Percentiles rank a stretch among this genome's conserved stretches.
Evolutionary conservation across 768 basidiomycete species (phyloP).

Genomic region (Lactarius pseudohatsudake): DNA sequence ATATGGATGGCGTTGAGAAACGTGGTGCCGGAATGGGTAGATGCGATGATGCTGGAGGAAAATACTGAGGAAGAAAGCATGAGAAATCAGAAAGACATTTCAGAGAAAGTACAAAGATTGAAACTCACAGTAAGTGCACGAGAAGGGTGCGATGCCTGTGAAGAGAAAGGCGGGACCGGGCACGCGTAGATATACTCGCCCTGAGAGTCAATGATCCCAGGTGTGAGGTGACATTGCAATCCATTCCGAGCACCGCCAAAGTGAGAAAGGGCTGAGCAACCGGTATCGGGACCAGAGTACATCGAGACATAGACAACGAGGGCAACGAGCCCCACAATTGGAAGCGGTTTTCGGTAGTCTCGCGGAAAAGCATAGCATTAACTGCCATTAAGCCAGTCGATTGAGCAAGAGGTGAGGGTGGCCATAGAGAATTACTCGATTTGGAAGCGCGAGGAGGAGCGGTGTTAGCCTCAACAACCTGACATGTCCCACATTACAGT

Average conservation of each 20-base stretch:
- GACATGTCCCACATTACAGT: neutral
- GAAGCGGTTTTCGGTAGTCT: slow-evolving; percentile 5
- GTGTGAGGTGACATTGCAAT: neutral
- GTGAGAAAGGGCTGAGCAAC: slow-evolving; percentile 9
- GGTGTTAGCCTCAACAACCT: neutral
- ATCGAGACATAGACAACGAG: slow-evolving; percentile 6
- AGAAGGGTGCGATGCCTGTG: neutral
- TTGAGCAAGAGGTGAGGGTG: neutral
- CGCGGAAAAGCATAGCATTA: slow-evolving; percentile 20
- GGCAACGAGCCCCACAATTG: neutral
- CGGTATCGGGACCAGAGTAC: neutral
- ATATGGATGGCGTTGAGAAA: neutral
- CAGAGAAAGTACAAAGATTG: neutral
- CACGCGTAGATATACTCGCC: slow-evolving; percentile 6
- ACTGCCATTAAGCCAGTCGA: neutral
- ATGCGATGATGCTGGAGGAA: neutral
- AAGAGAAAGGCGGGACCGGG: neutral
- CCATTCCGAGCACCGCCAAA: slow-evolving; percentile 4
- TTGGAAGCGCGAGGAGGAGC: neutral
- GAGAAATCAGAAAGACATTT: neutral
- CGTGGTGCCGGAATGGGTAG: neutral
- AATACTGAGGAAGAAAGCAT: neutral
- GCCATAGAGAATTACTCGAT: neutral
- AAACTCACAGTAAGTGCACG: neutral
- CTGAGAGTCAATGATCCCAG: neutral